Conservation (phyloP, 805 yeast genomes). For the Ascoidea asiatica region DNA sequence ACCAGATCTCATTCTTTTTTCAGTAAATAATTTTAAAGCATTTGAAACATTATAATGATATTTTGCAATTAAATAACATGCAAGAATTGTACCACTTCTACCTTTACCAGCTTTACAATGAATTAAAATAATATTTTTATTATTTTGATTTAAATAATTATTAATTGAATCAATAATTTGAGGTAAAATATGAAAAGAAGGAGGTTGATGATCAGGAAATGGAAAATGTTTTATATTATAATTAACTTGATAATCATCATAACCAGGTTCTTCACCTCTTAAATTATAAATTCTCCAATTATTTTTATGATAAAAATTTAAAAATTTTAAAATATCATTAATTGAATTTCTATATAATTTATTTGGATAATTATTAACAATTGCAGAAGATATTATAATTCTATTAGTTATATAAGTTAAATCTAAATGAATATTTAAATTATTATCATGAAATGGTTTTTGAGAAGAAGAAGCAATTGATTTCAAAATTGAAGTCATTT, state of each 20-base stretch:
- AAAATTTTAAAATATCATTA: conserved; percentile 32
- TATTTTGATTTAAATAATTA: conserved; percentile 21
- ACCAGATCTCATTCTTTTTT: conserved; percentile 38
- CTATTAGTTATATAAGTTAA: conserved; percentile 52
- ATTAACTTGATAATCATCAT: conserved; percentile 18
- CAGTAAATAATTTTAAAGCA: conserved; percentile 41
- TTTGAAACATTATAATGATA: conserved; percentile 23
- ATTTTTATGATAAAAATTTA: conserved; percentile 30
- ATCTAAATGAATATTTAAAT: conserved; percentile 32
- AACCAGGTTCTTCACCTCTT: conserved; percentile 39
- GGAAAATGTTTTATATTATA: conserved; percentile 22
- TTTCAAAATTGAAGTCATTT: neutral
- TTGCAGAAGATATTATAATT: conserved; percentile 67
- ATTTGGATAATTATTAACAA: conserved; percentile 33
- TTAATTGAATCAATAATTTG: conserved; percentile 30
- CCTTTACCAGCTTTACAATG: conserved; percentile 94
- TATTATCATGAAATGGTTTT: conserved; percentile 8
- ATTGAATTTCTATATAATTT: conserved; percentile 39
- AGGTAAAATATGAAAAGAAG: conserved; percentile 43
- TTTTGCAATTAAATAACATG: conserved; percentile 53
- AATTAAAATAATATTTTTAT: conserved; percentile 43
- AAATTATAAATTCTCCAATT: conserved; percentile 70
- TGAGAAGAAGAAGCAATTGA: neutral
- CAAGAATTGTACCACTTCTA: conserved; percentile 65
- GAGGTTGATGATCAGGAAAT: conserved; percentile 69